A percentile compares a stretch with the other conserved stretches of the same genome.
phyloP scores from a whole-genome alignment of 768 basidiomycete genomes.

The Megacollybia marginata region DNA sequence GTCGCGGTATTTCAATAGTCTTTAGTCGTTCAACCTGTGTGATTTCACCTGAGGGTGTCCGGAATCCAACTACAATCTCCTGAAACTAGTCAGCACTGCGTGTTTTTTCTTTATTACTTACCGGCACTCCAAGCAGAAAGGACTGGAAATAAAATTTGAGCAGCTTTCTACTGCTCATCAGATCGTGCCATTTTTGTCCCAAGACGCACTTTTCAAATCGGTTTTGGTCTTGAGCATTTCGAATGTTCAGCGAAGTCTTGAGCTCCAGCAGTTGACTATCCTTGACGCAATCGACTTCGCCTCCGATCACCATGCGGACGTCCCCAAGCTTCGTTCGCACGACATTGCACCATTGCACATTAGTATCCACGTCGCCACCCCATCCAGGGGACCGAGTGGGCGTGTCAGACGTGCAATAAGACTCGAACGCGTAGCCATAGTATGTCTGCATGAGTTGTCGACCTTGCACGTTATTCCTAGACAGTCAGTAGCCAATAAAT shows the following conservation, averaged over 20 bases:
- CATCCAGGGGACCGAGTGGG: constrained; percentile 41
- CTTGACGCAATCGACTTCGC: constrained; percentile 86
- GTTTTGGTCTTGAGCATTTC: constrained; percentile 54
- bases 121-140: constrained; percentile 87
- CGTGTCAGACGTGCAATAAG: constrained; percentile 64
- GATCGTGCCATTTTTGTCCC: neutral
- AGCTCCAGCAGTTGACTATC: constrained; percentile 74
- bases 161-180: constrained; percentile 53
- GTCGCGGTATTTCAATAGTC: constrained; percentile 72
- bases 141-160: constrained; percentile 91
- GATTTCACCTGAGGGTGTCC: constrained; percentile 67
- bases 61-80: constrained; percentile 86
- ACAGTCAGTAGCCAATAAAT: neutral
- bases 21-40: constrained; percentile 64
- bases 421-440: constrained; percentile 87
- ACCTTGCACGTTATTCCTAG: constrained; percentile 60
- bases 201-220: constrained; percentile 68
- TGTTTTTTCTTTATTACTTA: constrained; percentile 23
- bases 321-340: constrained; percentile 79
- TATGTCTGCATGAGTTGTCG: constrained; percentile 62
- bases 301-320: constrained; percentile 69
- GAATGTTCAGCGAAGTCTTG: constrained; percentile 76
- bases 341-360: constrained; percentile 86
- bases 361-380: constrained; percentile 81
- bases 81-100: constrained; percentile 16